Evolutionary conservation across 2,329 filamentous ascomycete species (phyloP), one percentile per base, ranked within the genome.

Genomic region (Albifimbria verrucaria): DNA sequence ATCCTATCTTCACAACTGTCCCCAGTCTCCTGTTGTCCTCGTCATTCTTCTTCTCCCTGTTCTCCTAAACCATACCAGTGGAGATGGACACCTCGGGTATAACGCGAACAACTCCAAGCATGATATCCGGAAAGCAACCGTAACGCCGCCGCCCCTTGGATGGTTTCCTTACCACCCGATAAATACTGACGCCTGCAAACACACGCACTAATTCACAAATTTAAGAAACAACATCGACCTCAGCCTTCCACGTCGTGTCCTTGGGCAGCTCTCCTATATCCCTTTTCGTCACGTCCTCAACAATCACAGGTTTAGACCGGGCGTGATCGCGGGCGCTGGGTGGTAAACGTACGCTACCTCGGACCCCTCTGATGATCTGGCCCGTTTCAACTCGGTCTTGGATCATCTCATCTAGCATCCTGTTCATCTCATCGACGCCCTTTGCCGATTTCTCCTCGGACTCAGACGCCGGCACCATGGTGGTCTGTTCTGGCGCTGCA

Each of bases 381-480:
- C 89, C 90, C 50, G 79, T 85, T 62, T 94, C 89, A 50, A 95
- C 88, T 53, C 89, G 85, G 65, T 93, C 89, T 65, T 92, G 89
- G 55, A 97, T 94, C 93, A 97, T 97, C 72, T 96, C 91, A 64
- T 97, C 93, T 23, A 97, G 81, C 75, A 97, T 92, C 63, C 86
- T 85, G 60, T 90, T 96, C 86, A 97, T 92, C 71, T 96, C 92
- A 62, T 96, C 92, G 28, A 94, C 88, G 59, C 89, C 90, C 74
- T 81, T 85, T 12, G 77, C 77, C 48, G 81, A 79, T 58, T 78
- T 81, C 50, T 79, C 80, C n/a, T 70, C 63, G n/a, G 50, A 24
- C 23, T 57, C 60, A 3, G 49, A 42, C 25, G 59, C 10, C 39
- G 44, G 24, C 55, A 47, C 39, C 59, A 54, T 77, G 53, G 59